These are phyloP conservation scores for Acrocalymma vagum DNA, from an alignment of 2,329 filamentous ascomycete genomes.

Conservation along the genomic window DNA sequence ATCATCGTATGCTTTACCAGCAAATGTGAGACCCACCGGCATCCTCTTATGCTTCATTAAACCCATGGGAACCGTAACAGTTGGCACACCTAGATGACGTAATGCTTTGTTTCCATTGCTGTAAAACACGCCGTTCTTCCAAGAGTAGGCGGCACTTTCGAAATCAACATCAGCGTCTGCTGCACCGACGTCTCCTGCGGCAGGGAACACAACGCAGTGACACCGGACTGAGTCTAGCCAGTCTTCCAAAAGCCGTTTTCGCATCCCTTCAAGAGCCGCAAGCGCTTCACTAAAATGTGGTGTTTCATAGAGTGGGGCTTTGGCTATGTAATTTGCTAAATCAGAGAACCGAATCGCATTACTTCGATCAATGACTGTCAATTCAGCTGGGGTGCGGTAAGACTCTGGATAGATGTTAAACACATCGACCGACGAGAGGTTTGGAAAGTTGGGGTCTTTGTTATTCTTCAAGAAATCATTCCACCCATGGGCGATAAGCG, in stretches of 20 bases:
- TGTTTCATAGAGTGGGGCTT: slow-evolving; percentile 1
- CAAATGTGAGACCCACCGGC: slow-evolving; percentile 61
- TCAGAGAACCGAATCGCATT: too few relatives aligned
- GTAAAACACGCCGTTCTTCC: slow-evolving; percentile 59
- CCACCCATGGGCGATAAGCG: slow-evolving; percentile 58
- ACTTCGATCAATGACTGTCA: too few relatives aligned
- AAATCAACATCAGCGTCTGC: slow-evolving; percentile 53
- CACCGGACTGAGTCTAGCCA: slow-evolving; percentile 52
- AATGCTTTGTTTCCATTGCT: slow-evolving; percentile 60
- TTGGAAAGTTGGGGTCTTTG: slow-evolving; percentile 43
- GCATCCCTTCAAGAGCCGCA: slow-evolving; percentile 50
- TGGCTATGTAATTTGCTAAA: not conserved
- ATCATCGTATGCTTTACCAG: slow-evolving; percentile 56
- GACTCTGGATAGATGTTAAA: too few relatives aligned
- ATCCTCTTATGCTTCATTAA: slow-evolving; percentile 54
- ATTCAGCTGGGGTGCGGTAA: too few relatives aligned
- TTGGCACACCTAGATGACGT: slow-evolving; percentile 61
- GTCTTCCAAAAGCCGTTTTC: slow-evolving; percentile 54
- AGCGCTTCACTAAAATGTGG: not conserved
- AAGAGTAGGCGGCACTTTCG: slow-evolving; percentile 40
- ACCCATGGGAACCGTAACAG: slow-evolving; percentile 60
- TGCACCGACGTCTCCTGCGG: slow-evolving; percentile 57
- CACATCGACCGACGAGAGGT: slow-evolving; percentile 27
- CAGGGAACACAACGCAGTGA: slow-evolving; percentile 57
- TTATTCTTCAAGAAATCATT: slow-evolving; percentile 57